Base-by-base conservation (phyloP, 495 filamentous ascomycete species). In the Neurospora sp. region DNA sequence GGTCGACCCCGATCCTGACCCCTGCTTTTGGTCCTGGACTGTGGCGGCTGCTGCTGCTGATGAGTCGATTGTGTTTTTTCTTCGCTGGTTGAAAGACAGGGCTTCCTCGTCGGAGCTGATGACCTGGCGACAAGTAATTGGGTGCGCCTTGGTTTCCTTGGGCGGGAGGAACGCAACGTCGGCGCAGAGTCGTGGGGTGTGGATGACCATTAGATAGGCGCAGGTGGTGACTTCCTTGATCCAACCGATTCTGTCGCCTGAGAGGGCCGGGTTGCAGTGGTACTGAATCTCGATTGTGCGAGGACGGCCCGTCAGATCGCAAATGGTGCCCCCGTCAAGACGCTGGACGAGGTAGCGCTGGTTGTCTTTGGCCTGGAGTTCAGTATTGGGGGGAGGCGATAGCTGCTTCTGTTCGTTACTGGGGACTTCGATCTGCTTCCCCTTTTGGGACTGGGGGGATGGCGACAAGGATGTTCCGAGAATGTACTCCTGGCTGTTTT, bases 151-250 rank as follows among this genome's bases (percentile, higher is more conserved):
- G 73, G 91, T 91, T 70, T 93, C 89, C 72, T 94, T 91, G 1
- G 94, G 93, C 9, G 95, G 94, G 45, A 93, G 85, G 81, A 99
- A 99, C 7, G 95, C 94, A 31, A 94, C 89, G 74, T 99, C 96
- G 78, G 92, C 90, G 81, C 96, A 99, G 61, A 99, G 89, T 2
- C 95, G 89, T 3, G 96, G 93, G 0, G 96, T 99, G 78, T 98
- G 92, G 70, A 99, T 89, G 1, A 97, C 89, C 93, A 99, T 97
- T 53, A 98, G 83, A 75, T 99, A 99, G 31, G 93, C 90, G 82
- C 96, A 99, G 9, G 94, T 98, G 9, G 90, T 91, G 5, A 97
- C 86, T 79, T 99, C 96, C 78, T 99, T 99, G 83, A 99, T 96
- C 88, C 92, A 94, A 65, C 90, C 92, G 74, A 98, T 98, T 8